These are phyloP conservation scores for Gamarada debralockiae DNA, from an alignment of 495 filamentous ascomycete species.

Conservation along the genomic window DNA sequence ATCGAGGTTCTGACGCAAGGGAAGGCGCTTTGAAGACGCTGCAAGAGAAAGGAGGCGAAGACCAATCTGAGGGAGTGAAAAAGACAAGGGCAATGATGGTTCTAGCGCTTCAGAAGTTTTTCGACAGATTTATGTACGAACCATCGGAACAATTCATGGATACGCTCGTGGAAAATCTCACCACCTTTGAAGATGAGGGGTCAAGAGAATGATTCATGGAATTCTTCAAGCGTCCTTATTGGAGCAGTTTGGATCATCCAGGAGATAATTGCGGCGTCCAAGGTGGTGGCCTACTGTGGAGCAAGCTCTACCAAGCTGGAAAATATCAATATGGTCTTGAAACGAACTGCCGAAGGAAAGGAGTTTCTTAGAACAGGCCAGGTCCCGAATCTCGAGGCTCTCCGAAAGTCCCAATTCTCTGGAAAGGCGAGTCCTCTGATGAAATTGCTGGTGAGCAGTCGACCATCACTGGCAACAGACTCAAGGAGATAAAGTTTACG, in stretches of 20 bases:
- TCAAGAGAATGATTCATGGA: neutral
- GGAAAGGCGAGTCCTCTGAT: neutral
- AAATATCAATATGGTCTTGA: neutral
- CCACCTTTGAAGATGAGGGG: neutral
- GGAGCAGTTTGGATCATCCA: slow-evolving; percentile 10
- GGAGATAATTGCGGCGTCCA: neutral
- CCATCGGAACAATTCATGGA: neutral
- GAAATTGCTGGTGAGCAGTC: slow-evolving; percentile 5
- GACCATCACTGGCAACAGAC: slow-evolving; percentile 2
- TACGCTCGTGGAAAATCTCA: neutral
- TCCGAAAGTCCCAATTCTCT: slow-evolving; percentile 1
- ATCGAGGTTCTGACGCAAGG: neutral
- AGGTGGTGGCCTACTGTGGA: neutral
- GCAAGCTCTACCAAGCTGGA: neutral
- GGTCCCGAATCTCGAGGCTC: slow-evolving; percentile 3
- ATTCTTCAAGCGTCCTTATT: slow-evolving; percentile 7
- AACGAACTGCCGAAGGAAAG: neutral
- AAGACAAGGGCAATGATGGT: neutral
- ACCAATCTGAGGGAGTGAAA: neutral
- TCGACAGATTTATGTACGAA: neutral
- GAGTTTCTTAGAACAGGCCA: slow-evolving; percentile 2
- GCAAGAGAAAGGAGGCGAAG: neutral
- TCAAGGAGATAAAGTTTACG: slow-evolving; percentile 11
- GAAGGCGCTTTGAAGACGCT: slow-evolving; percentile 15
- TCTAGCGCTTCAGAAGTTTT: neutral